Percentiles rank a stretch among this genome's conserved stretches.
Conservation (phyloP, 306 rosid genomes). For the Mucuna pruriens region DNA sequence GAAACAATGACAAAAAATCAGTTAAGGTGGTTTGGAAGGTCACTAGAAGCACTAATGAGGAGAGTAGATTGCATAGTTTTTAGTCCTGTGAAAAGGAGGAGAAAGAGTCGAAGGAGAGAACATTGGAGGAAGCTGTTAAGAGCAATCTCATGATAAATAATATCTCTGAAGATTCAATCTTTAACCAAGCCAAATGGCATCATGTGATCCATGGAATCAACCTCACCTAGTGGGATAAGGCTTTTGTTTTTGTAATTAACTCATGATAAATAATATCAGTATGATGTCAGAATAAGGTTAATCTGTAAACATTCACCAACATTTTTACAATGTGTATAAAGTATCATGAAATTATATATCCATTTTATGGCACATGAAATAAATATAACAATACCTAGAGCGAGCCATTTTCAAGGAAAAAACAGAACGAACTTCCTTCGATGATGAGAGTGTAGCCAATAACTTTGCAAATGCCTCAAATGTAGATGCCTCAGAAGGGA, state of each 20-base stretch:
- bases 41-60: background rate
- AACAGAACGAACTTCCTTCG: conserved; percentile 90
- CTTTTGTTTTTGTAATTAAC: background rate
- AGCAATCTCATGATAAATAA: background rate
- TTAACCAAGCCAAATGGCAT: background rate
- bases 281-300: background rate
- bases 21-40: background rate
- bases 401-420: conserved; percentile 75
- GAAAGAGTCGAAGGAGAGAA: background rate
- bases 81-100: background rate
- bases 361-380: background rate
- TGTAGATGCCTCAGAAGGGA: conserved; percentile 88
- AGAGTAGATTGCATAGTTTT: background rate
- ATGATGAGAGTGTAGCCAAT: conserved; percentile 85
- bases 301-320: background rate
- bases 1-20: background rate
- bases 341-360: background rate
- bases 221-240: background rate
- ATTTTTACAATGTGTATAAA: background rate
- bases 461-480: conserved; percentile 92
- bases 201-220: background rate
- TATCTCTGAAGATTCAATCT: background rate
- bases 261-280: background rate
- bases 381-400: conserved; percentile 69
- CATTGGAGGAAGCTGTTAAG: background rate